Base-by-base conservation (phyloP, 1,284 basidiomycete genomes). In the Ustilago trichophora region DNA sequence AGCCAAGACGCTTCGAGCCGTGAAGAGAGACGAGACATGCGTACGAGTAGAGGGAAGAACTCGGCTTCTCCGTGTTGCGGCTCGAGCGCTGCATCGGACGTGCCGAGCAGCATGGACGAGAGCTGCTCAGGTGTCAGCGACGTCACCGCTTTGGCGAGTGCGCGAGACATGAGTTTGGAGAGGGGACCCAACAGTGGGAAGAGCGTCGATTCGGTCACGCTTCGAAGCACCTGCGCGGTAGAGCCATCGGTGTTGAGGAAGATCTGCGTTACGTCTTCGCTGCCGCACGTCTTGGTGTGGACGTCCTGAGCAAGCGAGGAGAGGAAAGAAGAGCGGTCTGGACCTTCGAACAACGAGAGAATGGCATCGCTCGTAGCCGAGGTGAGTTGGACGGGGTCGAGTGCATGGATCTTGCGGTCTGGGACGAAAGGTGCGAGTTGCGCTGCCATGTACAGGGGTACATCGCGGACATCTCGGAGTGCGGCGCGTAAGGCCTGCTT, bases 151-250 rank as follows among this genome's bases (percentile, higher is more conserved):
- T 64, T 62, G 13, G 68, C 68, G 5, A 78, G 52, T 5, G 72
- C 69, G 8, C 51, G 36, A 4, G 73, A 70, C 21, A 79, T 50
- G 25, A 79, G 60, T 25, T 76, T 70, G n/a, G 75, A 72, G 7
- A 79, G 59, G 3, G 77, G 77, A 11, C 77, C 77, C 1, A 76
- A 51, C 6, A 70, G 60, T 4, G 67, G 41, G 43, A 68, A 76
- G 10, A 79, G 70, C 2, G 66, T 69, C 27, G 62, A 49, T 8
- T 43, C 53, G 21, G 44, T 19, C 7, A 65, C 40, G 12, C 22
- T 25, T 15, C 50, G 62, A 11, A 60, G 16, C 5, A 32, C 22
- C 8, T 36, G 38, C 0, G 50, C 37, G 7, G 67, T 70, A 4
- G 25, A 26, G 7, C 62, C 50, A 29, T 46, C 25, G 1, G 49